Evolutionary conservation across 139 green algal species (phyloP).

Genomic region (Ulvella scutata): DNA sequence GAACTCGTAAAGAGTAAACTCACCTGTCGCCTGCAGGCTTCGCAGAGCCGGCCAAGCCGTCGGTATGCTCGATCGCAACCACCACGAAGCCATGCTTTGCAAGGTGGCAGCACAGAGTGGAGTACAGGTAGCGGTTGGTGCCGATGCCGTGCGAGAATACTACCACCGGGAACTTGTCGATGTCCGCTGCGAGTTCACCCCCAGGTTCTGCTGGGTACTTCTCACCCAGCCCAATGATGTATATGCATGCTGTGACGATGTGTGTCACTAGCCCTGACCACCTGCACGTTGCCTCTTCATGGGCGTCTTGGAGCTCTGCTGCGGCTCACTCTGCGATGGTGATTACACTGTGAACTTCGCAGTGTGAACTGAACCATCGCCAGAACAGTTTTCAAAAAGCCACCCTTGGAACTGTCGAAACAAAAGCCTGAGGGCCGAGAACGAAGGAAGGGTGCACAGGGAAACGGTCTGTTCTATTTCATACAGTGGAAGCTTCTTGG

Average conservation of each 20-base stretch:
- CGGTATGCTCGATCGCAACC: neutral
- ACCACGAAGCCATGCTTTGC: neutral
- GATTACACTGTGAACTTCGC: neutral
- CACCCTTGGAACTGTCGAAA: neutral
- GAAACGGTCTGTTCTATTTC: neutral
- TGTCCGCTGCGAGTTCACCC: neutral
- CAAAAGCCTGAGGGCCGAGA: neutral
- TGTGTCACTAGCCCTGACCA: neutral
- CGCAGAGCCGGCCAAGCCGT: neutral
- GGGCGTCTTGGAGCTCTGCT: neutral
- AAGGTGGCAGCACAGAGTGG: neutral
- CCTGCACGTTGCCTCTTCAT: neutral
- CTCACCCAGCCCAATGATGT: neutral
- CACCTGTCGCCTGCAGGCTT: neutral
- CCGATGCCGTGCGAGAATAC: slow-evolving; percentile 1
- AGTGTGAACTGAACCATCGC: neutral
- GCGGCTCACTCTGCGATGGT: neutral
- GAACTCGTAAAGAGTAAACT: no score
- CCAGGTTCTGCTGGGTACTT: neutral
- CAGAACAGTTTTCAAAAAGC: neutral
- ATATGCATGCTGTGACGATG: neutral
- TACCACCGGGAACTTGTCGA: neutral
- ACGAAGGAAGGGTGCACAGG: neutral
- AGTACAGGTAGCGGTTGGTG: neutral
- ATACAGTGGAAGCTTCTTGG: no score